Conservation (phyloP, 768 basidiomycete species). For the Cyclocybe cylindracea region DNA sequence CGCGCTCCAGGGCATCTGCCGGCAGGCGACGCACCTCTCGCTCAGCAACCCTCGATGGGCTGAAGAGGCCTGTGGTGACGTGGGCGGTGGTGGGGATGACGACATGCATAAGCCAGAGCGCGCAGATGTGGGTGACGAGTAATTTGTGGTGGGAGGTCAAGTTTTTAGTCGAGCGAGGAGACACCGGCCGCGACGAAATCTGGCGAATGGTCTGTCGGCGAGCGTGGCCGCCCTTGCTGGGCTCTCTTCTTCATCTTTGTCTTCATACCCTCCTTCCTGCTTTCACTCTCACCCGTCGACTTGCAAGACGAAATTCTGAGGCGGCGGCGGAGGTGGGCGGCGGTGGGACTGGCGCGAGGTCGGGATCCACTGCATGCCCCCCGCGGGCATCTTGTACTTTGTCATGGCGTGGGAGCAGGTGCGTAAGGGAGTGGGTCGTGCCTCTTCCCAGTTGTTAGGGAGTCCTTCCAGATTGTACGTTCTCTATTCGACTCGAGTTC, state of each 20-base stretch:
- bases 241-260: too few relatives aligned
- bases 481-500: too few relatives aligned
- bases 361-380: slow-evolving; percentile 65
- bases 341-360: slow-evolving; percentile 85
- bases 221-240: too few relatives aligned
- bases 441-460: too few relatives aligned
- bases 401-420: slow-evolving; percentile 77
- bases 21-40: slow-evolving; percentile 90
- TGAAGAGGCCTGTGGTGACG: slow-evolving; percentile 73
- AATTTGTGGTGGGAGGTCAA: slow-evolving; percentile 65
- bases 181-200: neutral
- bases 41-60: slow-evolving; percentile 71
- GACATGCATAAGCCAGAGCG: slow-evolving; percentile 77
- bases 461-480: too few relatives aligned
- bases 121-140: slow-evolving; percentile 96
- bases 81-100: slow-evolving; percentile 93
- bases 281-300: too few relatives aligned
- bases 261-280: too few relatives aligned
- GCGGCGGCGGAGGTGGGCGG: slow-evolving; percentile 56
- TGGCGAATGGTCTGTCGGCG: too few relatives aligned
- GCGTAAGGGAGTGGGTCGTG: slow-evolving; percentile 38
- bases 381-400: slow-evolving; percentile 73
- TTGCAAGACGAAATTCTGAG: slow-evolving; percentile 13
- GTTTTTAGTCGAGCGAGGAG: neutral
- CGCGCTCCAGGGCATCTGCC: slow-evolving; percentile 93